Percentiles rank a stretch among this genome's conserved stretches.
Conservation (phyloP, 2,329 filamentous ascomycete species). For the Chaetomium olivaceum region DNA sequence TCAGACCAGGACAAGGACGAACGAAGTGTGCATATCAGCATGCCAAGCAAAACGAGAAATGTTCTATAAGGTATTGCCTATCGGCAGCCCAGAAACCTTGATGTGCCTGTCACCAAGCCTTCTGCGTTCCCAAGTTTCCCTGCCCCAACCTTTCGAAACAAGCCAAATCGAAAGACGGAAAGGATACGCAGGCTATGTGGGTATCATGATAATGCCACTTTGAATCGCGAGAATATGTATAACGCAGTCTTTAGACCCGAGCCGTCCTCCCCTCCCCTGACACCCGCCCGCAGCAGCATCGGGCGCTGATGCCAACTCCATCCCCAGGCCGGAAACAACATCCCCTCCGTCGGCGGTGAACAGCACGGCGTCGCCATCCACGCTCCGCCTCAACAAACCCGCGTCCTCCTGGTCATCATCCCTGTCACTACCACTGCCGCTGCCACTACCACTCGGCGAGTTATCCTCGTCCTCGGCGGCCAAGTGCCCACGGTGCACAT, state of each 20-base stretch:
- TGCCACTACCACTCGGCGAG: conserved; percentile 15
- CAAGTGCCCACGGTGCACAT: conserved; percentile 48
- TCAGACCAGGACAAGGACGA: neutral
- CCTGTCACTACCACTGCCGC: conserved; percentile 25
- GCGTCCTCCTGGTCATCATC: conserved; percentile 48
- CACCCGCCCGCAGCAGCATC: neutral
- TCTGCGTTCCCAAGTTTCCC: neutral
- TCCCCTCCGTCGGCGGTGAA: conserved; percentile 27
- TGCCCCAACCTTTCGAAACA: neutral
- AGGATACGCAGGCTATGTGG: conserved; percentile 14
- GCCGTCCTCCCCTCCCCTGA: conserved; percentile 17
- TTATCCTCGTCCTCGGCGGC: conserved; percentile 27
- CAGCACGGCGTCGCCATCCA: conserved; percentile 20
- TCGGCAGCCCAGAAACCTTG: neutral
- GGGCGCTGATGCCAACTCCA: conserved; percentile 17
- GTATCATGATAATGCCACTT: conserved; percentile 23
- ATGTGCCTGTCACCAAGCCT: neutral
- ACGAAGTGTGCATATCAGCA: neutral
- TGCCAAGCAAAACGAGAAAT: neutral
- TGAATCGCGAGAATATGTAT: neutral
- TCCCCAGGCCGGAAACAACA: conserved; percentile 13
- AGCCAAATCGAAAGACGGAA: neutral
- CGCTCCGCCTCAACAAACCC: conserved; percentile 44
- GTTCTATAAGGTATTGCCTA: neutral
- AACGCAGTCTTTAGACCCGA: conserved; percentile 16